Evolutionary conservation across 2,329 filamentous ascomycete species (phyloP), one percentile per base, ranked within the genome.

Genomic region (Aspergillus melleus): DNA sequence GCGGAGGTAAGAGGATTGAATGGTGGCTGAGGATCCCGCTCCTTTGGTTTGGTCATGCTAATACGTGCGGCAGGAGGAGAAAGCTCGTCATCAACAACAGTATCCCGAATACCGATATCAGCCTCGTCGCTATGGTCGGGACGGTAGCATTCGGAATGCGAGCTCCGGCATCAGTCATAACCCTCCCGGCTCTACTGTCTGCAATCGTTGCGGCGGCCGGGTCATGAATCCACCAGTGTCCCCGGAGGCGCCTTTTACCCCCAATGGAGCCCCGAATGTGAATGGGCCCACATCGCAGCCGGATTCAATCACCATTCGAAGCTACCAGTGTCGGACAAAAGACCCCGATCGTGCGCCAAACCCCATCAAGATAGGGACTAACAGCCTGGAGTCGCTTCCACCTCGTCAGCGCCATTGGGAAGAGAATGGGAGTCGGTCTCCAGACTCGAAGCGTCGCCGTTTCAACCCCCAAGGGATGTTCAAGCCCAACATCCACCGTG

Each of bases 91-190:
- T 75, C 89, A 92, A 70, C 88, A 88, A 64, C 90, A 93, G 77
- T 96, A 97, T 74, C 95, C 95, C 2, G 90, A 91, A 66, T 99
- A 99, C 77, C 88, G 92, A 64, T 99, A 98, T 73, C 92, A 96
- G 74, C 95, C 95, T 39, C 88, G 91, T 24, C 84, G 90, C 32
- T 84, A 82, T 58, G 79, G 79, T 20, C 86, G 90, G 39, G 86
- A 84, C 64, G 76, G 77, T 12, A 78, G 72, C 58, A 71, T 72
- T 59, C 77, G 76, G 47, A 74, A 66, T 47, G 49, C 68, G 8
- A 70, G 68, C 14, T 71, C 75, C 8, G 70, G 72, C 1, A 72
- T 77, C 52, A 74, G 68, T 55, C 71, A 73, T 64, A 77, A 76
- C 39, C 69, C 73, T 57, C 66, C 71, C 14, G 74, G 76, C 12